These are phyloP conservation scores for Lactarius akahatsu DNA, from an alignment of 768 basidiomycete species.

Conservation along the genomic window DNA sequence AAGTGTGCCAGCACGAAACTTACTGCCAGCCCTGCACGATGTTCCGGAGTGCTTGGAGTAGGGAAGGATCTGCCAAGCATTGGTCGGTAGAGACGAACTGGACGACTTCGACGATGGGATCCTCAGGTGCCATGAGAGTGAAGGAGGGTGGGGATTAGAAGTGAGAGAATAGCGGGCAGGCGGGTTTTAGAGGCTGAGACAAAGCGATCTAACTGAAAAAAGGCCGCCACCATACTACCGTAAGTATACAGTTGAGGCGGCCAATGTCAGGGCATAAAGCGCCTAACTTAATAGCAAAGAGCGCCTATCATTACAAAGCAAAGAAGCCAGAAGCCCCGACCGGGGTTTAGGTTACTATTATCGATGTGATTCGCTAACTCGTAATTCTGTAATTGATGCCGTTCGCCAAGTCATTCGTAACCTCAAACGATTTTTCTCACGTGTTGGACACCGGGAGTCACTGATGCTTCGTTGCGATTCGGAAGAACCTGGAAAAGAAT, in stretches of 20 bases:
- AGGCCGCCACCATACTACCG: background rate
- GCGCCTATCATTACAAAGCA: too few relatives aligned
- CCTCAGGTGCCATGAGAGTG: background rate
- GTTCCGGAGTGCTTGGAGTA: slow-evolving; percentile 6
- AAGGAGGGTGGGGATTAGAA: background rate
- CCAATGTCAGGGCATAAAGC: background rate
- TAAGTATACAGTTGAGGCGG: background rate
- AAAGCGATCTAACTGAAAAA: background rate
- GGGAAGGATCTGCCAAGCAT: slow-evolving; percentile 6
- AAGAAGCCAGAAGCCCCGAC: too few relatives aligned
- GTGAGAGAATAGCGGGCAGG: background rate
- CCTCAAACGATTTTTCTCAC: background rate
- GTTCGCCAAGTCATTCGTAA: background rate
- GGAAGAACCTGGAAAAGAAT: background rate
- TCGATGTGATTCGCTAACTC: too few relatives aligned
- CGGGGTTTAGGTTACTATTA: slow-evolving; percentile 1
- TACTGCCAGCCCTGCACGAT: slow-evolving; percentile 15
- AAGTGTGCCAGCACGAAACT: background rate
- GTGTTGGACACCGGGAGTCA: background rate
- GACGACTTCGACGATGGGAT: slow-evolving; percentile 6
- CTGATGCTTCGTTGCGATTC: background rate
- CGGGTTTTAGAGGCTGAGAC: background rate
- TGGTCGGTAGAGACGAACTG: background rate
- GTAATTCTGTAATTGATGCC: too few relatives aligned
- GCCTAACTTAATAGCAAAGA: background rate